Evolutionary conservation across 2,329 filamentous ascomycete genomes (phyloP).

Genomic region (Aspergillus ochraceus): DNA sequence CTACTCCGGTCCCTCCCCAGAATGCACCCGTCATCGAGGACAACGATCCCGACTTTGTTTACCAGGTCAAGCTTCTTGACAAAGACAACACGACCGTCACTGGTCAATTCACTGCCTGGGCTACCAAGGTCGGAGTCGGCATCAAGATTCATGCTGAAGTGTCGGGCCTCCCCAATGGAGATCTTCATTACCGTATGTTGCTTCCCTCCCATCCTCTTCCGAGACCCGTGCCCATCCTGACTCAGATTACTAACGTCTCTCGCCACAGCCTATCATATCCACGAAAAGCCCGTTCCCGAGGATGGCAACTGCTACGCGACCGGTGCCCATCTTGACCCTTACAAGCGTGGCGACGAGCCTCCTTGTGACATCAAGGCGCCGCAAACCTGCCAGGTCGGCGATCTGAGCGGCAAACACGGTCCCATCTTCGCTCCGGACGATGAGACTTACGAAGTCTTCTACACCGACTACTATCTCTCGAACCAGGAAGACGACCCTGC

Average conservation of each 20-base stretch:
- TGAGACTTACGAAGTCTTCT: slow-evolving; percentile 32
- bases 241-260: background rate
- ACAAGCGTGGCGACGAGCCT: slow-evolving; percentile 60
- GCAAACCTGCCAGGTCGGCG: slow-evolving; percentile 71
- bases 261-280: slow-evolving; percentile 66
- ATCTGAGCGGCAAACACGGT: slow-evolving; percentile 73
- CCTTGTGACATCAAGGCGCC: slow-evolving; percentile 60
- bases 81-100: slow-evolving; percentile 56
- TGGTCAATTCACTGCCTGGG: slow-evolving; percentile 52
- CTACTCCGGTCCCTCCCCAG: background rate
- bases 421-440: slow-evolving; percentile 52
- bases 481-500: slow-evolving; percentile 41
- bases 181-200: slow-evolving; percentile 56
- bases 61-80: slow-evolving; percentile 58
- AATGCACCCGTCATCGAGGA: slow-evolving; percentile 48
- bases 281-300: slow-evolving; percentile 61
- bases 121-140: slow-evolving; percentile 53
- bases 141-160: slow-evolving; percentile 58
- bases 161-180: slow-evolving; percentile 58
- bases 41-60: slow-evolving; percentile 58
- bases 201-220: slow-evolving; percentile 26
- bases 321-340: slow-evolving; percentile 70
- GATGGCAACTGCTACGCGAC: slow-evolving; percentile 72
- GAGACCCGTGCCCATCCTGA: background rate
- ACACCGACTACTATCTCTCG: slow-evolving; percentile 53